Evolutionary conservation across 1,284 basidiomycete genomes (phyloP).

Genomic region (Fomes fomentarius): DNA sequence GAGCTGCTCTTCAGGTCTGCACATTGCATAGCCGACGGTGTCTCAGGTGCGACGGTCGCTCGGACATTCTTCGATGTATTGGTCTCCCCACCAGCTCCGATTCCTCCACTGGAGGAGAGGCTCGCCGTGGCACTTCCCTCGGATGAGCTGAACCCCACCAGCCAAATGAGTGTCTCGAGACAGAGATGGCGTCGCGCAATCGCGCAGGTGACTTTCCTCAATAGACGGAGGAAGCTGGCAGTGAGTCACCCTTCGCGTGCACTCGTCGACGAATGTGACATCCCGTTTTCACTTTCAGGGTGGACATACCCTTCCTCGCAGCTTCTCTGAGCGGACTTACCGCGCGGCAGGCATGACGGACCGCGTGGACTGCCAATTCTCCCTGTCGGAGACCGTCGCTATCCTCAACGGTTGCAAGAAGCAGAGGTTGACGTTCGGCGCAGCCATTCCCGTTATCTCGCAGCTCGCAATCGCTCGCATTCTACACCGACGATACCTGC

Average conservation of each 20-base stretch:
- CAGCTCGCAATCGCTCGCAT: slow-evolving; percentile 59
- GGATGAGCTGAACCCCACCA: slow-evolving; percentile 3
- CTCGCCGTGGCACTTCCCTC: slow-evolving; percentile 36
- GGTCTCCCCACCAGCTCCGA: slow-evolving; percentile 25
- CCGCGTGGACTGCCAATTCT: slow-evolving; percentile 12
- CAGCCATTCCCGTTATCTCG: slow-evolving; percentile 49
- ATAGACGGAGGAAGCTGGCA: slow-evolving; percentile 33
- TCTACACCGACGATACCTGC: slow-evolving; percentile 51
- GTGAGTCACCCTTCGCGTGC: neutral
- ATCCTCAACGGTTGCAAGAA: slow-evolving; percentile 44
- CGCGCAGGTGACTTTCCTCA: slow-evolving; percentile 41
- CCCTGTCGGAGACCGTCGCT: slow-evolving; percentile 32
- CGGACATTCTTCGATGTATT: slow-evolving; percentile 51
- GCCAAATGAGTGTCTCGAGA: slow-evolving; percentile 36
- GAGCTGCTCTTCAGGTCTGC: slow-evolving; percentile 48
- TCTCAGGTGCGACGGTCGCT: slow-evolving; percentile 43
- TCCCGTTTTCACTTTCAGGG: slow-evolving; percentile 43
- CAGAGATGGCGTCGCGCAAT: slow-evolving; percentile 54
- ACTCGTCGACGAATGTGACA: neutral
- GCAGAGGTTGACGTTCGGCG: slow-evolving; percentile 52
- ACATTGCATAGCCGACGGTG: slow-evolving; percentile 54
- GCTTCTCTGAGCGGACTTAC: slow-evolving; percentile 35
- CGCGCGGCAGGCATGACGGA: slow-evolving; percentile 41
- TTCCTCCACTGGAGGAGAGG: slow-evolving; percentile 38
- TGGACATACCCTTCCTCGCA: slow-evolving; percentile 56